A percentile compares a stretch with the other conserved stretches of the same genome.
phyloP scores from a whole-genome alignment of 305 asterid genomes.

The Rubia balearica region DNA sequence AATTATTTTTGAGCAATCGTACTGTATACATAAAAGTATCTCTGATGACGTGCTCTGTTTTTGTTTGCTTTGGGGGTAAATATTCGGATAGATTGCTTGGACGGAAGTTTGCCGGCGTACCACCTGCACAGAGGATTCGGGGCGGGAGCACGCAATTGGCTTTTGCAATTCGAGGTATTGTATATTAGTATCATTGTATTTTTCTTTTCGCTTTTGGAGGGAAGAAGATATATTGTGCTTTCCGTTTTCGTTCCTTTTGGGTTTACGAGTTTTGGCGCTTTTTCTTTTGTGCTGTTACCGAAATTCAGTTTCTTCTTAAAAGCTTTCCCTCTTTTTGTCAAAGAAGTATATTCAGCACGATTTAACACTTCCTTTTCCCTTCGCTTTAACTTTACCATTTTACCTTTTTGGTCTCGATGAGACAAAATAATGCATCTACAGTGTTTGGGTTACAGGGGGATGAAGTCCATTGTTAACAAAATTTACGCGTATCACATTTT shows the following conservation, averaged over 20 bases:
- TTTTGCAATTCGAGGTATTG: constrained; percentile 87
- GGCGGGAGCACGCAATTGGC: constrained; percentile 80
- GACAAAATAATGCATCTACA: constrained; percentile 4
- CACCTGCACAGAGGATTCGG: constrained; percentile 85
- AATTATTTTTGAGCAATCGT: not conserved
- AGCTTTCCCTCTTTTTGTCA: not conserved
- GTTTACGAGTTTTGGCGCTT: not conserved
- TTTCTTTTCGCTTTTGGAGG: constrained; percentile 9
- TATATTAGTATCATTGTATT: not conserved
- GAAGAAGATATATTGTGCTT: constrained; percentile 18
- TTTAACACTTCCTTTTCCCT: not conserved
- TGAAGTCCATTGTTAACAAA: not conserved
- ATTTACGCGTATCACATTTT: not conserved
- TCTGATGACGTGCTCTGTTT: not conserved
- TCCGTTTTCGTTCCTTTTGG: not conserved
- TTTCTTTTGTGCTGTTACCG: too few relatives aligned
- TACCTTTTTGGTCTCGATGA: not conserved
- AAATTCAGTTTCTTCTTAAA: not conserved
- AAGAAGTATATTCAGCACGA: not conserved
- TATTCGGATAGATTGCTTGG: constrained; percentile 61
- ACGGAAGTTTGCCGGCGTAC: constrained; percentile 89
- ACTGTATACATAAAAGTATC: not conserved
- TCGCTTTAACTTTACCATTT: not conserved
- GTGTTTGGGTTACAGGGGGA: not conserved
- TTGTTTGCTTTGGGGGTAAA: not conserved